These are phyloP conservation scores for Ophiognomonia clavigignenti-juglandacearum DNA, from an alignment of 2,329 filamentous ascomycete genomes.

Conservation along the genomic window DNA sequence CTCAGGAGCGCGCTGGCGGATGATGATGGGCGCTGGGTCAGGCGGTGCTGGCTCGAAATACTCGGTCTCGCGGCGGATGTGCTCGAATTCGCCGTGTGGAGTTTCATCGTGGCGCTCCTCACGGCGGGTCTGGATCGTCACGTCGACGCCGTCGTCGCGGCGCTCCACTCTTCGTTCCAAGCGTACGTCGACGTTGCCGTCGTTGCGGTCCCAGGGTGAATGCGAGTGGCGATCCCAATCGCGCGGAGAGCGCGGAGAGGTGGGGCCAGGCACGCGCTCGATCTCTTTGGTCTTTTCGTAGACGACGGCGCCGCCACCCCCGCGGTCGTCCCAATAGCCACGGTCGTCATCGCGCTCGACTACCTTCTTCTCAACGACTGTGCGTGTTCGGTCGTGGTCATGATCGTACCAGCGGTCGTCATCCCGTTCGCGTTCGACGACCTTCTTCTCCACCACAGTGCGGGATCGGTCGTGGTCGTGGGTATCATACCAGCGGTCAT, in stretches of 20 bases:
- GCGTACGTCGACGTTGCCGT: constrained; percentile 37
- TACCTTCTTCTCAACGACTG: constrained; percentile 28
- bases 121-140: constrained; percentile 49
- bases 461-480: constrained; percentile 16
- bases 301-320: constrained; percentile 30
- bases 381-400: constrained; percentile 19
- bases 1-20: constrained; percentile 50
- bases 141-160: constrained; percentile 40
- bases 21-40: constrained; percentile 44
- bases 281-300: constrained; percentile 41
- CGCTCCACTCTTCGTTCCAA: constrained; percentile 37
- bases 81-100: constrained; percentile 47
- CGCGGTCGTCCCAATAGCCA: constrained; percentile 28
- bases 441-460: constrained; percentile 12
- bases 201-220: constrained; percentile 29
- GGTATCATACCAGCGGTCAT: constrained; percentile 15
- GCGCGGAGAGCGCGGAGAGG: constrained; percentile 21
- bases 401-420: constrained; percentile 11
- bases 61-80: constrained; percentile 58
- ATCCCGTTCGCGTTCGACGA: constrained; percentile 13
- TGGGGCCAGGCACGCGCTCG: constrained; percentile 29
- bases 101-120: constrained; percentile 44
- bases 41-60: constrained; percentile 51
- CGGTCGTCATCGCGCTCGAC: constrained; percentile 31
- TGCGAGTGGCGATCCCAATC: constrained; percentile 30